Conservation (phyloP, 1,284 basidiomycete genomes). For the Waitea zeae region DNA sequence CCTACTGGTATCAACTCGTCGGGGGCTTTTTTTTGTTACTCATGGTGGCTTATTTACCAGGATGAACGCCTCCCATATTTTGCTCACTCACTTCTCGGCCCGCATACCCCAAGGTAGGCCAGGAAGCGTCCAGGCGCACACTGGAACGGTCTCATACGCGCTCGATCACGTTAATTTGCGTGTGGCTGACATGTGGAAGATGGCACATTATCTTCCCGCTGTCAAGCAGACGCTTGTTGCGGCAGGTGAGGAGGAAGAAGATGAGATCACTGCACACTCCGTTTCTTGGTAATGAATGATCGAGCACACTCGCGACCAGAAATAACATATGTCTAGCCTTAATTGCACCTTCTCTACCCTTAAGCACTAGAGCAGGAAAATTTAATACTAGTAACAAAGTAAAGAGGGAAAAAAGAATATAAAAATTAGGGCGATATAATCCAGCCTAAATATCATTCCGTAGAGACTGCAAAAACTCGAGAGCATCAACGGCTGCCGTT, state of each 20-base stretch:
- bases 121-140: slow-evolving; percentile 3
- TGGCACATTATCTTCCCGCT: slow-evolving; percentile 55
- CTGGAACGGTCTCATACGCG: slow-evolving; percentile 46
- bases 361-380: background rate
- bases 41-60: slow-evolving; percentile 17
- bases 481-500: no score
- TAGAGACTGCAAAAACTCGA: no score
- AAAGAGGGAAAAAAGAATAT: no score
- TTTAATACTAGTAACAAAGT: background rate
- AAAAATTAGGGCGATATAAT: no score
- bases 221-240: slow-evolving; percentile 56
- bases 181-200: slow-evolving; percentile 70
- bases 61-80: slow-evolving; percentile 69
- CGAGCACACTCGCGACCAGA: background rate
- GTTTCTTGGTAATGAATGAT: background rate
- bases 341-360: background rate
- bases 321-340: background rate
- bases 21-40: background rate
- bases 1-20: background rate
- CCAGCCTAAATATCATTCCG: no score
- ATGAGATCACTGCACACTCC: background rate
- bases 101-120: slow-evolving; percentile 82
- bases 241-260: slow-evolving; percentile 34
- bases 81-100: slow-evolving; percentile 92
- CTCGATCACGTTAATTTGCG: slow-evolving; percentile 67